Conservation (phyloP, 148 eudicot genomes). For the Rhododendron simsii region DNA sequence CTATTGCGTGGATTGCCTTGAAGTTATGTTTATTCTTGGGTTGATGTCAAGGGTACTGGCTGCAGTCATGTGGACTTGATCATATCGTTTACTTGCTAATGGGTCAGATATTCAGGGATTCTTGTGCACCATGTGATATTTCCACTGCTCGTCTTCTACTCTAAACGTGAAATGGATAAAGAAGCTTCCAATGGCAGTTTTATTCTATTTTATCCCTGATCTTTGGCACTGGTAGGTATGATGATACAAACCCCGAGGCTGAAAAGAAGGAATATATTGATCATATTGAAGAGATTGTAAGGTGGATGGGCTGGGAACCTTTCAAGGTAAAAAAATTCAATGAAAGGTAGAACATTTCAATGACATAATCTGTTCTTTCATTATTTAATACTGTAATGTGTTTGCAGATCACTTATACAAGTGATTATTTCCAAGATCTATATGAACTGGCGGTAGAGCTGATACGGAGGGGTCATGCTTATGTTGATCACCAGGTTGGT, state of each 20-base stretch:
- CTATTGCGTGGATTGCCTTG: not conserved
- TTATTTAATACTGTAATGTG: not conserved
- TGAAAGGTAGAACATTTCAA: slow-evolving; percentile 13
- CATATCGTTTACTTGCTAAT: not conserved
- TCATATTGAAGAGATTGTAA: slow-evolving; percentile 75
- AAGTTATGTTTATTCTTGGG: not conserved
- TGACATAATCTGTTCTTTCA: slow-evolving; percentile 13
- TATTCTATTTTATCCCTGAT: slow-evolving; percentile 1
- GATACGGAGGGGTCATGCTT: slow-evolving; percentile 81
- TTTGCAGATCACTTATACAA: slow-evolving; percentile 82
- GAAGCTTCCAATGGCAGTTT: not conserved
- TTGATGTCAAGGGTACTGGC: not conserved
- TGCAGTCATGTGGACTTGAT: not conserved
- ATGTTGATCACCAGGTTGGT: slow-evolving; percentile 93
- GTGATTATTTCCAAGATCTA: slow-evolving; percentile 89
- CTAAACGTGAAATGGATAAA: not conserved
- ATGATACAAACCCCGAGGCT: slow-evolving; percentile 98
- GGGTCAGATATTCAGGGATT: not conserved
- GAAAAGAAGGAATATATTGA: slow-evolving; percentile 81
- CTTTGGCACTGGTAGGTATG: slow-evolving; percentile 50
- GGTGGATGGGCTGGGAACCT: slow-evolving; percentile 99
- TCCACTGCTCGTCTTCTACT: not conserved
- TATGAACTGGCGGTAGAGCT: slow-evolving; percentile 90
- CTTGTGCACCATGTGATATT: not conserved
- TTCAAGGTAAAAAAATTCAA: slow-evolving; percentile 49